Evolutionary conservation across 306 rosid genomes (phyloP).

Genomic region (Erythrophleum fordii): DNA sequence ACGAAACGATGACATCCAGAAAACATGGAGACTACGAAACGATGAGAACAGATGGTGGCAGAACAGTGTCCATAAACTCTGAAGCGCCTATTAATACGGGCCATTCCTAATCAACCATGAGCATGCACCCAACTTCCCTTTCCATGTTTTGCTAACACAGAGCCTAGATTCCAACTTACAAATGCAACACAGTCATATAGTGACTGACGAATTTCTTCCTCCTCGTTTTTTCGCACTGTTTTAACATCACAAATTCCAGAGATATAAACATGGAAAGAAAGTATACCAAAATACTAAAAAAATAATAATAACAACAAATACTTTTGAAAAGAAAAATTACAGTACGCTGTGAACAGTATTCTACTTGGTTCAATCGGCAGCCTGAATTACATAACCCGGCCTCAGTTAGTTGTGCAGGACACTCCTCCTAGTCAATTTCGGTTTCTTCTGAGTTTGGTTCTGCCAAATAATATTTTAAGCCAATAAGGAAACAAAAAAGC

Average conservation of each 20-base stretch:
- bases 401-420: slow-evolving; percentile 74
- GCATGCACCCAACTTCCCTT: too few species aligned
- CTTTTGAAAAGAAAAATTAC: not conserved
- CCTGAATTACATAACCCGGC: slow-evolving; percentile 25
- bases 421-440: slow-evolving; percentile 75
- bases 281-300: not conserved
- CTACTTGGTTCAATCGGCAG: not conserved
- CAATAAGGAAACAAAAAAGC: not conserved
- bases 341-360: not conserved
- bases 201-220: not conserved
- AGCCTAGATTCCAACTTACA: too few species aligned
- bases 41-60: too few species aligned
- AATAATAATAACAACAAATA: not conserved
- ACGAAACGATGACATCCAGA: too few species aligned
- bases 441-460: slow-evolving; percentile 73
- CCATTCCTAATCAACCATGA: too few species aligned
- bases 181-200: not conserved
- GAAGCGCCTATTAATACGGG: too few species aligned
- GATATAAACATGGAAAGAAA: not conserved
- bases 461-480: slow-evolving; percentile 33
- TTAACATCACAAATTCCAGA: not conserved
- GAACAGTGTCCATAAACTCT: too few species aligned
- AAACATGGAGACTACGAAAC: too few species aligned
- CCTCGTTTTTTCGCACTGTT: not conserved
- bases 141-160: too few species aligned